Conservation (phyloP, 192 early-diverging fungal species). For the Backusella australiensis region DNA sequence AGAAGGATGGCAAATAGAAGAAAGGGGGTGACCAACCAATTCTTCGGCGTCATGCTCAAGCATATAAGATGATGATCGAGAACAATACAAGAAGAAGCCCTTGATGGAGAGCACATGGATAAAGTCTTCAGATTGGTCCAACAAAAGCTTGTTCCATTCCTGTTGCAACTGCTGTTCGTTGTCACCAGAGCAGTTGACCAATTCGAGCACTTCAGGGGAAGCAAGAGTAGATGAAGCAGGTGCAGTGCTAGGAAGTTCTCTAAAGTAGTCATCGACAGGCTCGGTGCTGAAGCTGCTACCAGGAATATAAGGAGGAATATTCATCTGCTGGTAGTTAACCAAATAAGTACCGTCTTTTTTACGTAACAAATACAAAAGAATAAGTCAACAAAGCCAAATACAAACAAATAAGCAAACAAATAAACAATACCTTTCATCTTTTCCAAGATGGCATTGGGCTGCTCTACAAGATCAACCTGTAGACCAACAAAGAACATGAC, state of each 20-base stretch:
- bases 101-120: slow-evolving; percentile 63
- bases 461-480: slow-evolving; percentile 63
- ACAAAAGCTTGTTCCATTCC: slow-evolving; percentile 39
- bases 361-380: neutral
- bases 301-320: slow-evolving; percentile 4
- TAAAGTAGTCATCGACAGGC: slow-evolving; percentile 34
- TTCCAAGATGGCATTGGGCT: slow-evolving; percentile 62
- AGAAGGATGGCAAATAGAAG: slow-evolving; percentile 62
- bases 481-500: slow-evolving; percentile 58
- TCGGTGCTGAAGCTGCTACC: neutral
- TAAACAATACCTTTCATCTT: slow-evolving; percentile 44
- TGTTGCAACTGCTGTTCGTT: neutral
- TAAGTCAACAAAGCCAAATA: neutral
- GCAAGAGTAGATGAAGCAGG: slow-evolving; percentile 24
- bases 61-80: slow-evolving; percentile 35
- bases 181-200: slow-evolving; percentile 28
- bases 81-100: slow-evolving; percentile 64
- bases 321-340: slow-evolving; percentile 44
- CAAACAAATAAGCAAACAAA: neutral
- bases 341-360: slow-evolving; percentile 47
- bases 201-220: slow-evolving; percentile 29
- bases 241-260: slow-evolving; percentile 24
- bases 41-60: slow-evolving; percentile 55
- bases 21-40: slow-evolving; percentile 50
- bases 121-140: slow-evolving; percentile 55